Evolutionary conservation across 1,139 yeast species (phyloP).

Genomic region (Pichia sp.): DNA sequence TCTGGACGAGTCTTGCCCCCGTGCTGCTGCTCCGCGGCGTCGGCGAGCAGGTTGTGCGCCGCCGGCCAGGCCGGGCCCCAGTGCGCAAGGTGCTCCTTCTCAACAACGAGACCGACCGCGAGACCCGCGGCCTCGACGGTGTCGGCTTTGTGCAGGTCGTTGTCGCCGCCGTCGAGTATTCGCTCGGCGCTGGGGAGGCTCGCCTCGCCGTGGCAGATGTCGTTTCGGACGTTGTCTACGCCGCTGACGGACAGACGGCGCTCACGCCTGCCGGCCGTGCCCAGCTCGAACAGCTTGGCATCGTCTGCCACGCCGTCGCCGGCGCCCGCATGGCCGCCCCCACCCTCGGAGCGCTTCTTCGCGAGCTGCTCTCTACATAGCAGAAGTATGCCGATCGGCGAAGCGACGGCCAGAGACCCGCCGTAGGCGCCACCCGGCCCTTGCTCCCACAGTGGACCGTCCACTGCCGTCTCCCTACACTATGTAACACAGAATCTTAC

Average conservation of each 20-base stretch:
- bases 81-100: slow-evolving; percentile 11
- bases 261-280: not conserved
- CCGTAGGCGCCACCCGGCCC: no score
- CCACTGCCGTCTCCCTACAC: no score
- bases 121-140: slow-evolving; percentile 15
- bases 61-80: not conserved
- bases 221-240: slow-evolving; percentile 2
- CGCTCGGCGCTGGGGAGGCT: not conserved
- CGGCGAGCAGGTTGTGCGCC: not conserved
- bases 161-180: not conserved
- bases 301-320: not conserved
- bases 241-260: not conserved
- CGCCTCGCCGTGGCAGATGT: not conserved
- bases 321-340: not conserved
- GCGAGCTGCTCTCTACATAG: no score
- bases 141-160: slow-evolving; percentile 9
- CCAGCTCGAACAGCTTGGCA: not conserved
- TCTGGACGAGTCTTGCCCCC: slow-evolving; percentile 83
- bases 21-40: slow-evolving; percentile 69
- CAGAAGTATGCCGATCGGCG: no score
- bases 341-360: not conserved
- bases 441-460: no score
- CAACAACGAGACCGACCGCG: slow-evolving; percentile 15
- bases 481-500: no score
- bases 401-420: no score